phyloP scores from a whole-genome alignment of 148 eudicot species.

The Camellia lanceoleosa region DNA sequence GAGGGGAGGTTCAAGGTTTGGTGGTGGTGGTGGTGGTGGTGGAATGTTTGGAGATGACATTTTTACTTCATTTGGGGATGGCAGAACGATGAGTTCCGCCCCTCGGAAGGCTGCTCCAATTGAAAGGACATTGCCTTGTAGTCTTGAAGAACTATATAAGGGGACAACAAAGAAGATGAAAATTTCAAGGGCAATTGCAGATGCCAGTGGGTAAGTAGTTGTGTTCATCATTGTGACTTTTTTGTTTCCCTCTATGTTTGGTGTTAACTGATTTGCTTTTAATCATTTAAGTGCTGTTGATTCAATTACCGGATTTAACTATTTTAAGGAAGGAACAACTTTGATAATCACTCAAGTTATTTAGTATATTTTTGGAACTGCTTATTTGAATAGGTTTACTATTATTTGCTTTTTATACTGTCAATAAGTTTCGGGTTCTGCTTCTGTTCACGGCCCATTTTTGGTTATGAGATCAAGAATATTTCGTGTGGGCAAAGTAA shows the following conservation, averaged over 20 bases:
- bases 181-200: constrained; percentile 46
- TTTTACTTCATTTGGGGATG: constrained; percentile 37
- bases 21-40: constrained; percentile 20
- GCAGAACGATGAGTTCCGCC: constrained; percentile 35
- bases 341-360: background rate
- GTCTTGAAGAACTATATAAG: constrained; percentile 52
- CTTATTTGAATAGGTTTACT: no score
- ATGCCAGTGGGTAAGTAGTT: constrained; percentile 51
- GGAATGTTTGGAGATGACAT: constrained; percentile 40
- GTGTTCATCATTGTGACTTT: background rate
- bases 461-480: no score
- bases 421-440: no score
- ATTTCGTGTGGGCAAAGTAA: no score
- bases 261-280: background rate
- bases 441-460: no score
- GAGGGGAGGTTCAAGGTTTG: constrained; percentile 26
- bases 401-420: no score
- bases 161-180: constrained; percentile 64
- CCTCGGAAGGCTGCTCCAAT: constrained; percentile 44
- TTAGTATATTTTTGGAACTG: no score
- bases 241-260: background rate
- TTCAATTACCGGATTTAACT: background rate
- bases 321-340: background rate
- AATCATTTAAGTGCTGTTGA: background rate
- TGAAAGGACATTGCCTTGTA: constrained; percentile 45